Evolutionary conservation across 2,329 filamentous ascomycete species (phyloP).

Genomic region (Venturiaceae sp.): DNA sequence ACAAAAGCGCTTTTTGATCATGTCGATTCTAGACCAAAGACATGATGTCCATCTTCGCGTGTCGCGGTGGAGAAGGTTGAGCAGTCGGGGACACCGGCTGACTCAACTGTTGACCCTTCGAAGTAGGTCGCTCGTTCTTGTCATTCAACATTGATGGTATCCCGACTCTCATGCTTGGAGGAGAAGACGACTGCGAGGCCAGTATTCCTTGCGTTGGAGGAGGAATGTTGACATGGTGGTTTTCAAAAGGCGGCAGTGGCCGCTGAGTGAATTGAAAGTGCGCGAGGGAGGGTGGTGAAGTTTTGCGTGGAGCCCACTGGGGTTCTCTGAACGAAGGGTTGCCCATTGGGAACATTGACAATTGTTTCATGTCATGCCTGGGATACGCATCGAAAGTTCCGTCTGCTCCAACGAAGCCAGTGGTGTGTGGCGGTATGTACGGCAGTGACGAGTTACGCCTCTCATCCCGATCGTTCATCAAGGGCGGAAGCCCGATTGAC

Average conservation of each 20-base stretch:
- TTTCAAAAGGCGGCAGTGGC: not conserved
- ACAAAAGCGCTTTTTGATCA: too few species aligned
- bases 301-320: not conserved
- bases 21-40: not conserved
- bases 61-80: not conserved
- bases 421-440: not conserved
- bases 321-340: not conserved
- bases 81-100: not conserved
- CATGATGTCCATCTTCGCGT: conserved; percentile 1
- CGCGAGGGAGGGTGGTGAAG: not conserved
- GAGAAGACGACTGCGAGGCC: not conserved
- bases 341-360: not conserved
- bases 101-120: not conserved
- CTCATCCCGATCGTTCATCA: not conserved
- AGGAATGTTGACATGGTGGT: not conserved
- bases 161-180: not conserved
- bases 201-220: not conserved
- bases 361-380: not conserved
- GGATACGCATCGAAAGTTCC: not conserved
- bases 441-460: not conserved
- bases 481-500: not conserved
- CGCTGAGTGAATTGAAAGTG: not conserved
- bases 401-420: not conserved
- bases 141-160: conserved; percentile 1
- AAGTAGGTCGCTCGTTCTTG: not conserved